phyloP scores from a whole-genome alignment of 1,139 yeast genomes.

The Sugiyamaella novakii region DNA sequence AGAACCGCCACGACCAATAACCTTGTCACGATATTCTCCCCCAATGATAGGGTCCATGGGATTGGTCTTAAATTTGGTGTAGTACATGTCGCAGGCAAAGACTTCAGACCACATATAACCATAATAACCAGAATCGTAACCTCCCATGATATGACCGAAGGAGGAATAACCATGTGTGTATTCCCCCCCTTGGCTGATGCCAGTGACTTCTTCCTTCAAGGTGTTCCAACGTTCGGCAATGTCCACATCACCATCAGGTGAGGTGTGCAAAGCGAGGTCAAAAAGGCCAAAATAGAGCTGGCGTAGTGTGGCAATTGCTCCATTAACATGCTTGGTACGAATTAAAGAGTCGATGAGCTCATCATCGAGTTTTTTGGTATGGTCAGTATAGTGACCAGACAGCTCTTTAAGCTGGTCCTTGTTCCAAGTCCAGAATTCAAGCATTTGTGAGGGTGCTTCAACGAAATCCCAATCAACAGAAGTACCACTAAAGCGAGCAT shows the following conservation, averaged over 20 bases:
- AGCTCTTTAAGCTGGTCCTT: slow-evolving; percentile 57
- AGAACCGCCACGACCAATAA: slow-evolving; percentile 73
- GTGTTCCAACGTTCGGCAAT: slow-evolving; percentile 63
- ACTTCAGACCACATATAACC: slow-evolving; percentile 87
- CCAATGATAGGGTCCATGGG: slow-evolving; percentile 70
- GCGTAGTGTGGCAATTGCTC: slow-evolving; percentile 67
- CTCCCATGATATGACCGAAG: slow-evolving; percentile 82
- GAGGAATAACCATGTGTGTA: slow-evolving; percentile 69
- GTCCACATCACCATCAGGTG: slow-evolving; percentile 44
- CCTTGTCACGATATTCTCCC: slow-evolving; percentile 64
- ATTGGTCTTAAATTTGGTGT: slow-evolving; percentile 65
- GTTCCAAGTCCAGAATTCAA: slow-evolving; percentile 89
- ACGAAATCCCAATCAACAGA: slow-evolving; percentile 81
- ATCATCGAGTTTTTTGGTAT: slow-evolving; percentile 61
- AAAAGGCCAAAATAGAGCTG: slow-evolving; percentile 78
- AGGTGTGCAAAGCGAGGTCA: slow-evolving; percentile 71
- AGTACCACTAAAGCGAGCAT: slow-evolving; percentile 73
- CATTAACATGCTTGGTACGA: slow-evolving; percentile 72
- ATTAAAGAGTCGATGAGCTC: slow-evolving; percentile 62
- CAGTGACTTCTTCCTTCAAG: slow-evolving; percentile 58
- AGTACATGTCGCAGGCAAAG: slow-evolving; percentile 81
- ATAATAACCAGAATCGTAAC: slow-evolving; percentile 84
- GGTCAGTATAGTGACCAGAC: slow-evolving; percentile 63
- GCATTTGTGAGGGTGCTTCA: slow-evolving; percentile 87
- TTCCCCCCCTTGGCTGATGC: slow-evolving; percentile 56